Conservation (phyloP, 2,329 filamentous ascomycete genomes). For the Fusarium oligoseptatum region DNA sequence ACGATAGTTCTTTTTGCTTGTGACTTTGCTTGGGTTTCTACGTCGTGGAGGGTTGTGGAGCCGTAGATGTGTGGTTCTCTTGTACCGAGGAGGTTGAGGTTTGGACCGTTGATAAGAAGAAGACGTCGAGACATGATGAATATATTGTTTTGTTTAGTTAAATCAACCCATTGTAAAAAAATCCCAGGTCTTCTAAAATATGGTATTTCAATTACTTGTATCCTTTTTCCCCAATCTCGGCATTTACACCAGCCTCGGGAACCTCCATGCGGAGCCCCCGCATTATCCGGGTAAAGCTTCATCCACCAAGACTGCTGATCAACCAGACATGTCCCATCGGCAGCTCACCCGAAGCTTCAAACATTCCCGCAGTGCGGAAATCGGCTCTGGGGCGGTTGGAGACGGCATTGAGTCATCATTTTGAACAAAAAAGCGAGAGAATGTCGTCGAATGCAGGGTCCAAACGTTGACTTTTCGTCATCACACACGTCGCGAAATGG, state of each 20-base stretch:
- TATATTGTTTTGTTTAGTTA: neutral
- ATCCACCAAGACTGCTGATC: constrained; percentile 29
- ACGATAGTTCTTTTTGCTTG: constrained; percentile 64
- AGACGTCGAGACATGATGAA: constrained; percentile 60
- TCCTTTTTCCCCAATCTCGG: constrained; percentile 21
- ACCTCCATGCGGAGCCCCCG: constrained; percentile 9
- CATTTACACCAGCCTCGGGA: neutral
- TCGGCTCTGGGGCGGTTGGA: constrained; percentile 27
- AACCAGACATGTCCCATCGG: constrained; percentile 8
- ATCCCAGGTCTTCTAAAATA: neutral
- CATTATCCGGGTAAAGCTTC: constrained; percentile 44
- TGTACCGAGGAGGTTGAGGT: constrained; percentile 83
- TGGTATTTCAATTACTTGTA: constrained; percentile 24
- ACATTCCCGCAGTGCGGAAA: constrained; percentile 31
- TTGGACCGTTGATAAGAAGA: constrained; percentile 84
- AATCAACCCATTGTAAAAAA: neutral
- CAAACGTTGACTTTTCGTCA: constrained; percentile 8
- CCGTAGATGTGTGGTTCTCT: constrained; percentile 83
- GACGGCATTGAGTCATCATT: constrained; percentile 26
- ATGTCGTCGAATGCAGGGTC: neutral
- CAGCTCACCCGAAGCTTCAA: constrained; percentile 38
- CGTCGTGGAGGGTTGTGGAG: constrained; percentile 73
- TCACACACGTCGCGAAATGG: constrained; percentile 40
- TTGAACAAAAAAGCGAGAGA: constrained; percentile 25
- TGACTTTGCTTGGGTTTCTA: constrained; percentile 62